Conservation (phyloP, 202 grass and related monocot genomes). For the Panicum hallii region DNA sequence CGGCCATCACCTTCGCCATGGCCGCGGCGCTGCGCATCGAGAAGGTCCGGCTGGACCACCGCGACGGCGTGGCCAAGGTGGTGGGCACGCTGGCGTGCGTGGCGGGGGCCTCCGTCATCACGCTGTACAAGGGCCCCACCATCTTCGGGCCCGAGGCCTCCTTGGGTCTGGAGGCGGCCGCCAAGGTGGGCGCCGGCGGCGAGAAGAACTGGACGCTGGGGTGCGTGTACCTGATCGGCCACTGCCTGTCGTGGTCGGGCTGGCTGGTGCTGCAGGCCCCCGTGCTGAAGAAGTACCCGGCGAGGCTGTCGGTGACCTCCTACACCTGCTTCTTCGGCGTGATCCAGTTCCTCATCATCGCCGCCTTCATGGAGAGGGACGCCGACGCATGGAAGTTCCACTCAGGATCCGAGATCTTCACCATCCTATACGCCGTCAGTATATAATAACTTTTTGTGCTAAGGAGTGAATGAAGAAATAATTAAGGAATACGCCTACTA, state of each 20-base stretch:
- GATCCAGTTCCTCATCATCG: conserved; percentile 95
- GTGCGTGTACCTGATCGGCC: conserved; percentile 88
- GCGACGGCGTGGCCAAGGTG: conserved; percentile 84
- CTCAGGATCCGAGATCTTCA: conserved; percentile 93
- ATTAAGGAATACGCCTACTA: too few relatives aligned
- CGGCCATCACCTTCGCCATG: conserved; percentile 98
- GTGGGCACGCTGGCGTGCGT: conserved; percentile 80
- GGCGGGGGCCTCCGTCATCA: conserved; percentile 87
- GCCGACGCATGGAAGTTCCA: conserved; percentile 81
- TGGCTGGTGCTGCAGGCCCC: conserved; percentile 98
- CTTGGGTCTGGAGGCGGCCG: too few relatives aligned
- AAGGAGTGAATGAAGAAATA: too few relatives aligned
- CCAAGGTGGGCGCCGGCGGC: too few relatives aligned
- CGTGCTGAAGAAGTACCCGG: conserved; percentile 96
- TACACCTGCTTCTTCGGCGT: conserved; percentile 99
- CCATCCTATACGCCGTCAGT: conserved; percentile 79
- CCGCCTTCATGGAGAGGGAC: conserved; percentile 95
- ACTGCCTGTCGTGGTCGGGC: conserved; percentile 97
- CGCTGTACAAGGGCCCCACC: conserved; percentile 85
- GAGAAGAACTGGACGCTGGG: conserved; percentile 77
- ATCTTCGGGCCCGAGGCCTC: conserved; percentile 50
- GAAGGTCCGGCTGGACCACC: conserved; percentile 72
- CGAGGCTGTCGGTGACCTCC: conserved; percentile 85
- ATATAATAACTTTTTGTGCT: too few relatives aligned
- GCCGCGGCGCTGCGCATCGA: conserved; percentile 88